These are phyloP conservation scores for Hypoxylon perforatum DNA, from an alignment of 495 filamentous ascomycete species.

Conservation along the genomic window DNA sequence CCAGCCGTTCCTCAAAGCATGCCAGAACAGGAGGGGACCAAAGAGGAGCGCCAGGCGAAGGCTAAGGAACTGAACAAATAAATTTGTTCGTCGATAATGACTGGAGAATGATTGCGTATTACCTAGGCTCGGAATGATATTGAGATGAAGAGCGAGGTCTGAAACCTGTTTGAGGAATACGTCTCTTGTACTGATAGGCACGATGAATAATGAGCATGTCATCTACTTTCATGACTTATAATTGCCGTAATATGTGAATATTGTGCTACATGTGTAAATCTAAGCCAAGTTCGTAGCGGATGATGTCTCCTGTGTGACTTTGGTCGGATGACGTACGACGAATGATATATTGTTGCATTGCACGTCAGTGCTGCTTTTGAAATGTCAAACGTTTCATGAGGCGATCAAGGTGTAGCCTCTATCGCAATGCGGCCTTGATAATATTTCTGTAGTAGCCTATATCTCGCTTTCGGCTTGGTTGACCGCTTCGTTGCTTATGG, in stretches of 20 bases:
- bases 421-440: not conserved
- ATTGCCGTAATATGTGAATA: too few species aligned
- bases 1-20: conserved; percentile 61
- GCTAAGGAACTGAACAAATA: conserved; percentile 74
- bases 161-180: conserved; percentile 8
- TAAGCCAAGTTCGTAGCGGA: not conserved
- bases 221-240: not conserved
- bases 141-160: conserved; percentile 7
- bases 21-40: conserved; percentile 65
- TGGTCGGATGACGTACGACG: conserved; percentile 28
- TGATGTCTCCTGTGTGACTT: conserved; percentile 8
- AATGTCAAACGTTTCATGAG: not conserved
- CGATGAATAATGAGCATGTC: conserved; percentile 8
- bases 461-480: too few species aligned
- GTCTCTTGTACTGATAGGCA: conserved; percentile 22
- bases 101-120: conserved; percentile 7
- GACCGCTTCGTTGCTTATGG: conserved; percentile 29
- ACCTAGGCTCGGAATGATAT: conserved; percentile 12
- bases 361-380: not conserved
- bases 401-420: not conserved
- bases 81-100: conserved; percentile 4
- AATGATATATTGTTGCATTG: conserved; percentile 22
- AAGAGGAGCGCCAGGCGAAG: conserved; percentile 73
- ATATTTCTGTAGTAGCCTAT: too few species aligned
- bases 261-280: not conserved